Evolutionary conservation across 163 green algal genomes (phyloP), one percentile per base, ranked within the genome.

Genomic region (Chloromonas sp.): DNA sequence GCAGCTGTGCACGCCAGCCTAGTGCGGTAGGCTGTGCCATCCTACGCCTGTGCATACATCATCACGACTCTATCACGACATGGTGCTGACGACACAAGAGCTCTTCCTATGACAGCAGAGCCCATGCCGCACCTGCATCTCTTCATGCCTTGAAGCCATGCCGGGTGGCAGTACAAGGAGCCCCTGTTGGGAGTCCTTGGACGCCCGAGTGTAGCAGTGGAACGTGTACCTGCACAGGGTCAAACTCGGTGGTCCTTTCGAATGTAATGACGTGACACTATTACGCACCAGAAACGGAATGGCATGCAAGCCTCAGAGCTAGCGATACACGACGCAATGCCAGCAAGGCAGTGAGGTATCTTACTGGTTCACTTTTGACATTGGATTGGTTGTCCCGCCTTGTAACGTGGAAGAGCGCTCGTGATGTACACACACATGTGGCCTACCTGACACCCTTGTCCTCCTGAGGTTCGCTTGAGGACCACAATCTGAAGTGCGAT

Each of bases 401-500:
- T 57, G 14, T 80, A 36, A 36, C 36, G 74, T 15, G 8, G 36
- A 15, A n/a, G 2, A 59, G 11, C 74, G 5, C 14, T n/a, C 74
- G 2, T 15, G 14, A 5, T 57, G 58, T 80, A 57, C 58, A 80
- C 14, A 59, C 58, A n/a, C 74, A 57, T 81, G 58, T 2, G 5
- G 36, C 57, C 2, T 58, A 81, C 15, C 78, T 85, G 59, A 57
- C 83, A 13, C 77, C 91, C 83, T 84, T 76, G 3, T 90, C 92
- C 60, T 92, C 89, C n/a, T 80, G 71, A 2, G 95, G 94, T 59
- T 92, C 36, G 57, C 91, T 88, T 1, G 94, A 87, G 8, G 89
- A 92, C 95, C 95, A 99, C 1, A 97, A 60, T 8, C 89, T 88
- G 86, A 95, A 99, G 78, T 82, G 79, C 1, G 85, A 60, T n/a